phyloP scores from a whole-genome alignment of 2,329 filamentous ascomycete species.

The Beauveria scarabaeidicola region DNA sequence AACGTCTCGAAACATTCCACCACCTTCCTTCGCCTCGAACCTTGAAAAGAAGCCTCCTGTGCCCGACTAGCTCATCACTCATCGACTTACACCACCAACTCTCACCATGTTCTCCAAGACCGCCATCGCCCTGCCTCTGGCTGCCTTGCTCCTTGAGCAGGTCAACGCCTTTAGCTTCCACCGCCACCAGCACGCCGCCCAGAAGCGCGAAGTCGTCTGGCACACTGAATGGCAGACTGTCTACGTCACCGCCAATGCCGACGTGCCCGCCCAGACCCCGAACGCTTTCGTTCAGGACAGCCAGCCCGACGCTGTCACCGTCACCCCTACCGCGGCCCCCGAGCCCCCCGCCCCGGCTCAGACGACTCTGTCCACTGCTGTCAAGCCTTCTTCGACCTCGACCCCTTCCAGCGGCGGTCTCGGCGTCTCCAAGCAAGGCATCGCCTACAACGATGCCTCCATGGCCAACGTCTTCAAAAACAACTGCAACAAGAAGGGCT shows the following conservation, averaged over 20 bases:
- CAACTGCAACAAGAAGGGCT: slow-evolving; percentile 24
- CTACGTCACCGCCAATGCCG: slow-evolving; percentile 31
- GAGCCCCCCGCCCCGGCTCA: slow-evolving; percentile 14
- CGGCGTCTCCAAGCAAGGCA: slow-evolving; percentile 48
- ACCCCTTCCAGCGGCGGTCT: slow-evolving; percentile 3
- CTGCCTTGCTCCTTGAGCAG: slow-evolving; percentile 35
- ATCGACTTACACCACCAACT: background rate
- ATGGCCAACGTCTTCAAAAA: slow-evolving; percentile 43
- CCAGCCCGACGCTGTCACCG: slow-evolving; percentile 10
- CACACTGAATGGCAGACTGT: slow-evolving; percentile 26
- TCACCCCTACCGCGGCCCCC: slow-evolving; percentile 7
- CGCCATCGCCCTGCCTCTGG: slow-evolving; percentile 32
- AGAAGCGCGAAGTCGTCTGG: slow-evolving; percentile 26
- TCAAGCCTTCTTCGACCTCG: slow-evolving; percentile 13
- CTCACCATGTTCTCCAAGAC: slow-evolving; percentile 34
- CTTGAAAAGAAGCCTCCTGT: background rate
- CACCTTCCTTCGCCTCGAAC: slow-evolving; percentile 2
- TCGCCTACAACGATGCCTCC: slow-evolving; percentile 55
- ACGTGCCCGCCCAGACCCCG: slow-evolving; percentile 19
- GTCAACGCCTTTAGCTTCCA: slow-evolving; percentile 34
- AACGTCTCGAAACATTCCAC: background rate
- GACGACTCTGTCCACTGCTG: slow-evolving; percentile 18
- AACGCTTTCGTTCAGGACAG: slow-evolving; percentile 9
- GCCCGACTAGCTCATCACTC: background rate
- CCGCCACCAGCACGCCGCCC: slow-evolving; percentile 30